Evolutionary conservation across 208 protist species (phyloP), one percentile per base, ranked within the genome.

Genomic region (Acanthamoeba polyphaga): DNA sequence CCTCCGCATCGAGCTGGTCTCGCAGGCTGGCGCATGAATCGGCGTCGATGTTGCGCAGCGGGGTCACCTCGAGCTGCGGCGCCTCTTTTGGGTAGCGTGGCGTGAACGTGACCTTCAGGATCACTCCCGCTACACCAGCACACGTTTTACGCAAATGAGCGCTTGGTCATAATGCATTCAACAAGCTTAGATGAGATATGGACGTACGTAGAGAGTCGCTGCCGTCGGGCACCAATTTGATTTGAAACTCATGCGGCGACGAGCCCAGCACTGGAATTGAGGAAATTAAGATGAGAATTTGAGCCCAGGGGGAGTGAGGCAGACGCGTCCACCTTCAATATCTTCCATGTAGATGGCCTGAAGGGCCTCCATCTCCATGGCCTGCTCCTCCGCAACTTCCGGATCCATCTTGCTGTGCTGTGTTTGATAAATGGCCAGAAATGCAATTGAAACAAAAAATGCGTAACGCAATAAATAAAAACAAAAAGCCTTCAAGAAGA

Each of bases 301-400:
- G n/a, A n/a, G n/a, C n/a, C n/a, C n/a, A n/a, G n/a, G n/a, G n/a
- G n/a, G n/a, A n/a, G n/a, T n/a, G n/a, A n/a, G n/a, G n/a, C n/a
- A n/a, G n/a, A n/a, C n/a, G n/a, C 51, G 12, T 55, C 7, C 19
- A 82, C 74, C 74, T 82, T 82, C 74, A 24, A 82, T 55, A 15
- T 82, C 74, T 9, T 82, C 74, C 74, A 82, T 82, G 74, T 82
- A 82, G 22, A 82, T 82, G 32, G 74, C 74, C 74, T 82, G 74
- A 29, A 82, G 74, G 38, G 74, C 74, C 74, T 82, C 74, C 74
- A 82, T 82, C 74, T 82, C 74, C 74, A 82, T 82, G 43, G 74
- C 74, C 74, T 82, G 74, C 38, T 82, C 74, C 38, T 82, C 74
- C 15, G 74, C 74, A 13, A 82, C 74, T 29, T 82, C 74, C 19